Conservation (phyloP, 352 stramenopile genomes). For the Nothophytophthora sp. region DNA sequence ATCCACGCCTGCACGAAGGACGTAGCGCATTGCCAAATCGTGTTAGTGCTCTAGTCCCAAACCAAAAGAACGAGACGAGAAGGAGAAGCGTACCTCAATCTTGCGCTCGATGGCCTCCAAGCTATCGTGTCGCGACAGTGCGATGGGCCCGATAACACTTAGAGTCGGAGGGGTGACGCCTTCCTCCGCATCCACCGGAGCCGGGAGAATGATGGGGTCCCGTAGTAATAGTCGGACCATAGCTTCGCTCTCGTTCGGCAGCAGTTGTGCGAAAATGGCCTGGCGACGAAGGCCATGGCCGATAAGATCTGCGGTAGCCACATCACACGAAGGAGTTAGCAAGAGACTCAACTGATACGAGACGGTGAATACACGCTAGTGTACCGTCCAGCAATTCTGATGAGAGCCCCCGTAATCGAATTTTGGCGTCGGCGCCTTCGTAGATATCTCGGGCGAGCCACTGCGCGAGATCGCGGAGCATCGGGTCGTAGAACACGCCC, state of each 20-base stretch:
- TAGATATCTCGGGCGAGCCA: constrained; percentile 54
- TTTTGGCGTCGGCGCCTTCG: constrained; percentile 36
- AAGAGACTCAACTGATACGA: neutral
- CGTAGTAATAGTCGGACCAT: constrained; percentile 51
- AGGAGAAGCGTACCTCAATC: constrained; percentile 53
- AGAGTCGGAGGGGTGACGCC: constrained; percentile 14
- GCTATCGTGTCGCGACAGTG: constrained; percentile 50
- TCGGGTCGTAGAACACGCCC: constrained; percentile 71
- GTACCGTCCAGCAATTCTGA: constrained; percentile 48
- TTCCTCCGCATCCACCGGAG: constrained; percentile 11
- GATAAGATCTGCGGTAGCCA: constrained; percentile 40
- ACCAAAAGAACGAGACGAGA: too few relatives aligned
- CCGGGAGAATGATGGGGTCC: constrained; percentile 38
- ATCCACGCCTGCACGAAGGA: constrained; percentile 37
- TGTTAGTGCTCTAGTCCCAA: neutral
- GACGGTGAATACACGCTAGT: neutral
- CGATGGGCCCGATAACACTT: constrained; percentile 43
- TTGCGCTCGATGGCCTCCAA: constrained; percentile 60
- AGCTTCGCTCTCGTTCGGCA: constrained; percentile 44
- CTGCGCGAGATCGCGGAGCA: constrained; percentile 43
- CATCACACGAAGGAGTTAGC: neutral
- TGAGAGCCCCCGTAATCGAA: constrained; percentile 38
- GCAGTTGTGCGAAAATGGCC: constrained; percentile 41
- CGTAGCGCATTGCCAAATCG: neutral
- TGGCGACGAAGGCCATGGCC: constrained; percentile 43